Evolutionary conservation across 2,329 filamentous ascomycete genomes (phyloP).

Genomic region (Nothopassalora personata): DNA sequence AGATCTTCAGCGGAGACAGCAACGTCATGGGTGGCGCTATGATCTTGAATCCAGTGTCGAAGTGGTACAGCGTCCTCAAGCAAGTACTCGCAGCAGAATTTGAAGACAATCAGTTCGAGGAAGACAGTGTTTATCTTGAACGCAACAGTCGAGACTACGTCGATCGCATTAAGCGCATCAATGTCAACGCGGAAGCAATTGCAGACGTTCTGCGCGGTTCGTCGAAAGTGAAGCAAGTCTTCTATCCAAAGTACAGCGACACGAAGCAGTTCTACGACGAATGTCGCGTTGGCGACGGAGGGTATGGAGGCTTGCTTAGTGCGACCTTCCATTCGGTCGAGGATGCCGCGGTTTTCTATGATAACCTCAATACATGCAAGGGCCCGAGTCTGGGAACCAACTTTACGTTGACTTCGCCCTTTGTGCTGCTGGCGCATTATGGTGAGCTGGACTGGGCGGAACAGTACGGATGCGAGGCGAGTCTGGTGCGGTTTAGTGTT

Average conservation of each 20-base stretch:
- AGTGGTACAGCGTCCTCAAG: conserved; percentile 67
- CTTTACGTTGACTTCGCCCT: conserved; percentile 86
- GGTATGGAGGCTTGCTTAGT: conserved; percentile 86
- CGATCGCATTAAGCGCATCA: conserved; percentile 75
- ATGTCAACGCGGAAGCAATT: conserved; percentile 77
- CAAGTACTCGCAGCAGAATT: conserved; percentile 59
- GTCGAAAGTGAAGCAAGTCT: conserved; percentile 66
- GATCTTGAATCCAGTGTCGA: conserved; percentile 61
- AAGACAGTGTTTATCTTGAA: conserved; percentile 92
- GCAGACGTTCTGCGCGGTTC: conserved; percentile 63
- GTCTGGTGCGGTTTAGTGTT: conserved; percentile 80
- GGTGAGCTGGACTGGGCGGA: conserved; percentile 86
- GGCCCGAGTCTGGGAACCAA: conserved; percentile 94
- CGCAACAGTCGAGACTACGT: conserved; percentile 92
- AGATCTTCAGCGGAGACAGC: conserved; percentile 94
- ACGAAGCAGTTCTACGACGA: conserved; percentile 71
- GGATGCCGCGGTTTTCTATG: conserved; percentile 77
- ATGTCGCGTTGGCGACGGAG: conserved; percentile 60
- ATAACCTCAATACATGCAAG: conserved; percentile 80
- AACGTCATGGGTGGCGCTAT: conserved; percentile 91
- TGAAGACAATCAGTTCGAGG: conserved; percentile 89
- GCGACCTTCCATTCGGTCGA: conserved; percentile 67
- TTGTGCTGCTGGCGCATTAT: conserved; percentile 88
- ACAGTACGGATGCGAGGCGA: conserved; percentile 71
- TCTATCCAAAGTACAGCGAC: conserved; percentile 77